Evolutionary conservation across 352 stramenopile species (phyloP).

Genomic region (Pythium aphanidermatum): DNA sequence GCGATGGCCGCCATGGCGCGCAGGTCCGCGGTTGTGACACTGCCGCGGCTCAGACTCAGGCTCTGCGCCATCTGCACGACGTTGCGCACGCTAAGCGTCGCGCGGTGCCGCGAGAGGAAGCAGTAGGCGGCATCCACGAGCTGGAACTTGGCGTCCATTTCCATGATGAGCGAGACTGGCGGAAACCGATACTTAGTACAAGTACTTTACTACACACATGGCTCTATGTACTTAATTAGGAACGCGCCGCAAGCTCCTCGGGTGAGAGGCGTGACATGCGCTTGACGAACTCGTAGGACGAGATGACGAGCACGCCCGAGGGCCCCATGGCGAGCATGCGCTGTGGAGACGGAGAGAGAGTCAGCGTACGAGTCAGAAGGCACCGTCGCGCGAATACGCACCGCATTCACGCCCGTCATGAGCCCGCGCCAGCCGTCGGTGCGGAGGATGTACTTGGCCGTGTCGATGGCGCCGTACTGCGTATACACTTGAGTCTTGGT

Average conservation of each 20-base stretch:
- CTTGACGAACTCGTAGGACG: constrained; percentile 89
- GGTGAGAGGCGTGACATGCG: constrained; percentile 66
- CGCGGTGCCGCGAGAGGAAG: constrained; percentile 50
- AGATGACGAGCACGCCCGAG: constrained; percentile 80
- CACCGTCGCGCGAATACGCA: constrained; percentile 24
- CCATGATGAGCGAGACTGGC: no score
- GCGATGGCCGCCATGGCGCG: constrained; percentile 36
- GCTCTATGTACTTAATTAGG: constrained; percentile 11
- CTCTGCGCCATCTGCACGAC: constrained; percentile 60
- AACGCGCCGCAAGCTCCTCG: constrained; percentile 17
- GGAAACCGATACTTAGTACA: constrained; percentile 6
- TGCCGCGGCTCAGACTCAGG: constrained; percentile 34
- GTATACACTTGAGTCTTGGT: constrained; percentile 84
- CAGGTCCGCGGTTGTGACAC: constrained; percentile 35
- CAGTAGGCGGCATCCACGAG: constrained; percentile 62
- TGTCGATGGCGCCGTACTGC: constrained; percentile 78
- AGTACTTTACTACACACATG: background rate
- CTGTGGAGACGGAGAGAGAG: constrained; percentile 21
- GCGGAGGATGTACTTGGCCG: constrained; percentile 77
- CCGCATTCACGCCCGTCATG: constrained; percentile 76
- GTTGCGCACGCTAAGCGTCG: constrained; percentile 37
- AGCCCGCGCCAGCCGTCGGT: constrained; percentile 65
- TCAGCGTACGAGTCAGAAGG: background rate
- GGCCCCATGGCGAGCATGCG: constrained; percentile 76
- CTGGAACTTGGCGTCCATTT: constrained; percentile 40